Conservation (phyloP, 2,329 filamentous ascomycete species). For the Hansfordia pulvinata region DNA sequence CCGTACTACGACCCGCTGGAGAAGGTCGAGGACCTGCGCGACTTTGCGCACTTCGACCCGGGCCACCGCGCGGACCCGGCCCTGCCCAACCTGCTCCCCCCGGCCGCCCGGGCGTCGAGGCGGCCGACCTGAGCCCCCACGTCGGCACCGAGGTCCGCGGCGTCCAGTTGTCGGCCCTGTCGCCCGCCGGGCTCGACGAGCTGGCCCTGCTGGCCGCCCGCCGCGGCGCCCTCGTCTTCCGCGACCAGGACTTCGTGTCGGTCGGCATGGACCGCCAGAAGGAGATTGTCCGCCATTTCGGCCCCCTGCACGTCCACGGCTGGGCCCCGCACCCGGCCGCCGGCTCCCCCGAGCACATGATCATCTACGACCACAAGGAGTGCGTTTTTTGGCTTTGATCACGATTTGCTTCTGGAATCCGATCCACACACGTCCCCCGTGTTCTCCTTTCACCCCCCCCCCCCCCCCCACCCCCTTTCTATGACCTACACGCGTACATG, state of each 20-base stretch:
- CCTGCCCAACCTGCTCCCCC: constrained; percentile 9
- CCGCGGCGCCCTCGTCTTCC: constrained; percentile 17
- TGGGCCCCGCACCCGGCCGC: constrained; percentile 8
- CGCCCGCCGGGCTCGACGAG: constrained; percentile 13
- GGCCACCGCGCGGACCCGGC: constrained; percentile 15
- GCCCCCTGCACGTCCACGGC: constrained; percentile 13
- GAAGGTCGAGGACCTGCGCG: constrained; percentile 10
- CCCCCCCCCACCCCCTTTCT: no score
- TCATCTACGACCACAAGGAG: constrained; percentile 11
- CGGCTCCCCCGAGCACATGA: constrained; percentile 9
- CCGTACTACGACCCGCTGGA: constrained; percentile 9
- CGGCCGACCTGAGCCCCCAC: constrained; percentile 13
- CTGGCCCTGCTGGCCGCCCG: constrained; percentile 16
- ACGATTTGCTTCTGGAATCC: no score
- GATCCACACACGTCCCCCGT: no score
- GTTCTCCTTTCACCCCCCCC: no score
- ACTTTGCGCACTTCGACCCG: constrained; percentile 16
- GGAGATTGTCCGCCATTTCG: constrained; percentile 16
- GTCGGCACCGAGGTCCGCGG: constrained; percentile 15
- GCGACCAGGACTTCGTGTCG: constrained; percentile 19
- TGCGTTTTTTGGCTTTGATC: no score
- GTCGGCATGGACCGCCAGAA: constrained; percentile 15
- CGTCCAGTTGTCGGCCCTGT: constrained; percentile 14
- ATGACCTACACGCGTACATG: no score
- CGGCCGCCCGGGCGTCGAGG: constrained; percentile 5